phyloP scores from a whole-genome alignment of 805 yeast genomes.

The Saturnispora serradocipensis region DNA sequence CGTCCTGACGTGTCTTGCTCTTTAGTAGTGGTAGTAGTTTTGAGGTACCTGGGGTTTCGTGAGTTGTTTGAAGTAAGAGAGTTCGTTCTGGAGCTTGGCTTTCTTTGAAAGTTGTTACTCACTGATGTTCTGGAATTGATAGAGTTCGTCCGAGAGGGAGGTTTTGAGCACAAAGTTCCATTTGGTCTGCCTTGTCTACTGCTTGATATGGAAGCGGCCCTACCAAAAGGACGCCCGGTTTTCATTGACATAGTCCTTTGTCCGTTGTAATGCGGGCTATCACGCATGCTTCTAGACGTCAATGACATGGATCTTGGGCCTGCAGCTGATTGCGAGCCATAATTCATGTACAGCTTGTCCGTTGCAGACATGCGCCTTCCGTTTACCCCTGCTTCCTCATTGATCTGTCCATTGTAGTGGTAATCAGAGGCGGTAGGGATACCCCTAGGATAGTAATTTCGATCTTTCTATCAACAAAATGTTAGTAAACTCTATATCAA shows the following conservation, averaged over 20 bases:
- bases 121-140: conserved; percentile 1
- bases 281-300: conserved; percentile 23
- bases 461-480: neutral
- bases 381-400: neutral
- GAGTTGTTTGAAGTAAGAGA: conserved; percentile 25
- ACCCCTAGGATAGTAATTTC: conserved; percentile 6
- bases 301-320: conserved; percentile 25
- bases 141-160: conserved; percentile 20
- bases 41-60: conserved; percentile 28
- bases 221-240: neutral
- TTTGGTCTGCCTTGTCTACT: neutral
- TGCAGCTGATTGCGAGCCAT: conserved; percentile 1
- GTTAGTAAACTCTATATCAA: neutral
- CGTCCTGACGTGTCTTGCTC: conserved; percentile 43
- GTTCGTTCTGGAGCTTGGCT: conserved; percentile 17
- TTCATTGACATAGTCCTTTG: conserved; percentile 20
- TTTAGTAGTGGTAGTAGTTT: conserved; percentile 32
- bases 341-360: conserved; percentile 4
- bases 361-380: conserved; percentile 7
- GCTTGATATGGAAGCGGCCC: neutral
- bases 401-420: neutral
- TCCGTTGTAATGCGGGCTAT: conserved; percentile 3
- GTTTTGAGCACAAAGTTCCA: conserved; percentile 3
- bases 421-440: conserved; percentile 7
- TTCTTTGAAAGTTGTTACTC: neutral